These are phyloP conservation scores for Calonectria pteridis DNA, from an alignment of 2,329 filamentous ascomycete species.

Conservation along the genomic window DNA sequence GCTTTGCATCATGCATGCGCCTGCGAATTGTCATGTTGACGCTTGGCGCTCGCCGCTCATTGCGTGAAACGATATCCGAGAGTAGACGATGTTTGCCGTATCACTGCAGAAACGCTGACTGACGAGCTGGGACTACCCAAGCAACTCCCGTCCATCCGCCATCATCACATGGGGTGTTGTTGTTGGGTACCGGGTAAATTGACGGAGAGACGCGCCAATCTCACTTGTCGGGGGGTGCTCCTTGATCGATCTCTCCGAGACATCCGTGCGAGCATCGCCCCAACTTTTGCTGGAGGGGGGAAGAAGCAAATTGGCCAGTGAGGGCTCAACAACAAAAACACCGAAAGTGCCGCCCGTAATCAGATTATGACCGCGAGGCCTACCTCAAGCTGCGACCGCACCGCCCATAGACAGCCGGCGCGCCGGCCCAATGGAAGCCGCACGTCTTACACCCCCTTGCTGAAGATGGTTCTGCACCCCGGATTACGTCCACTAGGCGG, in stretches of 20 bases:
- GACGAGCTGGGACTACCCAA: background rate
- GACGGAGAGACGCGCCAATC: conserved; percentile 7
- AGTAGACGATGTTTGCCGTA: background rate
- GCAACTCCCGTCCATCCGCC: too few species aligned
- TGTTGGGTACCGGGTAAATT: conserved; percentile 33
- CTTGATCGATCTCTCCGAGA: conserved; percentile 39
- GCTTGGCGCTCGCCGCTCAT: background rate
- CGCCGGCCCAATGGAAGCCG: conserved; percentile 32
- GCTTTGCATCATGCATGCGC: background rate
- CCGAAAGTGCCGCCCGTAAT: conserved; percentile 30
- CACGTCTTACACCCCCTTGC: conserved; percentile 8
- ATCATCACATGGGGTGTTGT: conserved; percentile 17
- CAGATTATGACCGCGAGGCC: conserved; percentile 34
- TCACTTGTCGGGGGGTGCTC: conserved; percentile 23
- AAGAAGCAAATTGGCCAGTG: conserved; percentile 8
- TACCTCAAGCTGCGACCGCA: conserved; percentile 1
- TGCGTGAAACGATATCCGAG: conserved; percentile 31
- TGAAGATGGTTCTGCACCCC: conserved; percentile 26
- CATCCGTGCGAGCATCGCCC: conserved; percentile 21
- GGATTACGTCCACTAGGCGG: conserved; percentile 17
- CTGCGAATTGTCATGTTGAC: conserved; percentile 1
- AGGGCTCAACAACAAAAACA: conserved; percentile 15
- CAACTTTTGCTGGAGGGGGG: background rate
- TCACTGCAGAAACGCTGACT: background rate
- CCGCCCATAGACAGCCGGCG: conserved; percentile 16